Evolutionary conservation across 768 basidiomycete species (phyloP), one percentile per base, ranked within the genome.

Genomic region (Boletus pseudopeckii): DNA sequence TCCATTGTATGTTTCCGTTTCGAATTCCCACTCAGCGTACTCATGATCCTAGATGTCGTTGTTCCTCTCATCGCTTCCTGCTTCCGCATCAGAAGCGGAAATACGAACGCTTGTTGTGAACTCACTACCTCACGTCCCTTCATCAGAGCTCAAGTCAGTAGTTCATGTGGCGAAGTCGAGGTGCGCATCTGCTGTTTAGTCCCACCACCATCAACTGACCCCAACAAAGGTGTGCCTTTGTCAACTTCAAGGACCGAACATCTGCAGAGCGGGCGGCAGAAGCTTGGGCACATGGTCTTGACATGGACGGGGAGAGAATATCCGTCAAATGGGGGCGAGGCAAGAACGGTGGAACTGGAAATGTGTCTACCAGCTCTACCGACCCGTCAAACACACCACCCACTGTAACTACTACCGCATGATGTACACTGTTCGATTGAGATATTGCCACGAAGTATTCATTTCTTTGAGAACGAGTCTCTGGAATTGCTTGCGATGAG

Each of bases 271-370:
- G 77, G 15, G 93, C 91, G 0, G 95, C 95, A 0, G 83, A 90
- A 57, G 86, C 88, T 10, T 92, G 95, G 84, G 83, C 92, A n/a
- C 85, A 86, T 57, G 94, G 95, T 2, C 75, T 98, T 10, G 95
- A 96, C 60, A 76, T 98, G 24, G 87, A 92, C 28, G 88, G 84
- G 1, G 84, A 87, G 65, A 77, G 75, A 33, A 80, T 88, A 10
- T 75, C 79, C 42, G 80, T 96, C 26, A 90, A 87, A 59, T 99
- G 96, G 96, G 96, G 96, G 4, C 79, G 94, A 54, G 86, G 91
- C 64, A 81, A 71, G 75, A 73, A 72, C 68, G 55, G 68, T 22
- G 65, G 66, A 7, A 59, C 64, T 9, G 55, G 65, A 3, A 81
- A 80, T 48, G 59, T 65, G 32, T 54, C 74, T 18, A 45, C 48